Evolutionary conservation across 805 yeast species (phyloP).

Genomic region (Candida maltosa): DNA sequence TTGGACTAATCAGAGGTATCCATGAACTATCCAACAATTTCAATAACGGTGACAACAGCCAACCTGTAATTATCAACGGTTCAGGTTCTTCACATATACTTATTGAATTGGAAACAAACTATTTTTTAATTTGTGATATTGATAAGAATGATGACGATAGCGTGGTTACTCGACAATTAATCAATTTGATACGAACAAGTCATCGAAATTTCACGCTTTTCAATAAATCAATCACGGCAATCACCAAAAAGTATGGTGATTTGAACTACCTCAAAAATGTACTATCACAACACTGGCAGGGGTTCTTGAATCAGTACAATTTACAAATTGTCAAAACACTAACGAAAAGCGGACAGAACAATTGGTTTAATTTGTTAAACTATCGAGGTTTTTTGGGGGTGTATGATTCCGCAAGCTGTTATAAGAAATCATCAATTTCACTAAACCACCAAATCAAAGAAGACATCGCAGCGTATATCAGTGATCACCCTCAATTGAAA

Average conservation of each 20-base stretch:
- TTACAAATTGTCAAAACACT: slow-evolving; percentile 15
- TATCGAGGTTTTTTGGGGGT: slow-evolving; percentile 35
- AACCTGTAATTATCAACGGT: slow-evolving; percentile 21
- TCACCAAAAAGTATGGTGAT: slow-evolving; percentile 14
- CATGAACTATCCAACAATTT: slow-evolving; percentile 28
- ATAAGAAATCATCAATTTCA: slow-evolving; percentile 26
- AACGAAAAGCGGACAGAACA: too few species aligned
- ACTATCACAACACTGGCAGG: slow-evolving; percentile 24
- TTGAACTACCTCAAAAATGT: slow-evolving; percentile 13
- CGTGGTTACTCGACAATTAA: slow-evolving; percentile 23
- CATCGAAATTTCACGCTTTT: slow-evolving; percentile 24
- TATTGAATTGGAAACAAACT: slow-evolving; percentile 21
- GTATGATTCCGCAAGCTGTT: slow-evolving; percentile 16
- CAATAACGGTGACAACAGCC: slow-evolving; percentile 6
- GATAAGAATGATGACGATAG: slow-evolving; percentile 14
- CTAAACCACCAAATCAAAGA: slow-evolving; percentile 11
- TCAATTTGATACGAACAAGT: slow-evolving; percentile 16
- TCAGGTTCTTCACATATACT: slow-evolving; percentile 23
- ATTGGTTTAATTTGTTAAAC: slow-evolving; percentile 36
- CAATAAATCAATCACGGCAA: slow-evolving; percentile 20
- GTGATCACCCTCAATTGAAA: slow-evolving; percentile 12
- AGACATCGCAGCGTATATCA: slow-evolving; percentile 22
- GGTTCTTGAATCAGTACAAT: slow-evolving; percentile 24
- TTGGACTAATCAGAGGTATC: slow-evolving; percentile 37
- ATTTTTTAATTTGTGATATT: slow-evolving; percentile 25